Percentiles rank a stretch among this genome's conserved stretches.
Conservation (phyloP, 371 early-diverging fungal genomes). For the Chytridiales sp. region DNA sequence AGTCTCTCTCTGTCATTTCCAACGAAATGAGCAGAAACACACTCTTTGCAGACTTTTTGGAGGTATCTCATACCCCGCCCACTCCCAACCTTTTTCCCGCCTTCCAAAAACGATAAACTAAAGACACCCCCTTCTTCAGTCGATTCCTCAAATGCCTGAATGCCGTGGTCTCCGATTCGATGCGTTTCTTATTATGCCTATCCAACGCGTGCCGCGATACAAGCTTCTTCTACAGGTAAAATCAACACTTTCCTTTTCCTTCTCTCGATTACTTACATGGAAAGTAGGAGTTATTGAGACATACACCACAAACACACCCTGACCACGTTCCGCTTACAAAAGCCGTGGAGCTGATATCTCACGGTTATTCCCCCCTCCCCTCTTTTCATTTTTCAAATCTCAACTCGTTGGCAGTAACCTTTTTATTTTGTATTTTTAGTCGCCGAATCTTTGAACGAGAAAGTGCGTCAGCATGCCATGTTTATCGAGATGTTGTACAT, state of each 20-base stretch:
- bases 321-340: conserved; percentile 57
- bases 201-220: conserved; percentile 80
- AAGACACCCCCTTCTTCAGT: no score
- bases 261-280: background rate
- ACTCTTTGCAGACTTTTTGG: conserved; percentile 32
- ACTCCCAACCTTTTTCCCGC: no score
- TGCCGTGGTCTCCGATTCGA: conserved; percentile 56
- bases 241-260: background rate
- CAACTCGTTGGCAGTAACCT: no score
- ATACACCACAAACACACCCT: conserved; percentile 60
- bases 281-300: conserved; percentile 55
- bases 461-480: conserved; percentile 72
- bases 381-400: background rate
- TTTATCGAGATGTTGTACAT: conserved; percentile 63
- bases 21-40: conserved; percentile 19
- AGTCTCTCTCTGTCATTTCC: conserved; percentile 51
- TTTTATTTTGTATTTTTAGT: no score
- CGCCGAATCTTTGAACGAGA: conserved; percentile 72
- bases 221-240: conserved; percentile 49
- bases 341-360: conserved; percentile 38
- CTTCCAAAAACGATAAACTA: no score
- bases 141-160: conserved; percentile 15
- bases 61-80: conserved; percentile 30
- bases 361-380: no score
- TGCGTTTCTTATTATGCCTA: conserved; percentile 71